Conservation (phyloP, 495 filamentous ascomycete genomes). For the Clohesyomyces aquaticus region DNA sequence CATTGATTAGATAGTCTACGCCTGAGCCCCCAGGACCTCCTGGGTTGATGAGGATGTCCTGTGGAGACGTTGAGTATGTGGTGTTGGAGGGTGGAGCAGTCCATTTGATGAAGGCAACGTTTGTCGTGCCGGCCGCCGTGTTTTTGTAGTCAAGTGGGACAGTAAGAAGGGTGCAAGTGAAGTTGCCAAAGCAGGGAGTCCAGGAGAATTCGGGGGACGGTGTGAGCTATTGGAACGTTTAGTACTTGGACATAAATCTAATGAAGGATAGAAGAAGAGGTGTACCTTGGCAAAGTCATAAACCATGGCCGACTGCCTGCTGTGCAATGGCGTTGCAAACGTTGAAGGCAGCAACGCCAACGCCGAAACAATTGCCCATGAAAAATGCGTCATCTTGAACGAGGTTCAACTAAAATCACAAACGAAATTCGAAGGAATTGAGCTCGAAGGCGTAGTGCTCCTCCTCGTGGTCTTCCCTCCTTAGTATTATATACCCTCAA, state of each 20-base stretch:
- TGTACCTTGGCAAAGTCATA: background rate
- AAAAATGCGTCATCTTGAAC: no score
- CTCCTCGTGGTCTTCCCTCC: no score
- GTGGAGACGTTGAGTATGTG: no score
- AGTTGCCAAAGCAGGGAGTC: constrained; percentile 16
- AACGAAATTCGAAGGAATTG: no score
- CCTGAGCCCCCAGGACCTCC: constrained; percentile 55
- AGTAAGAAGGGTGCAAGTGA: constrained; percentile 41
- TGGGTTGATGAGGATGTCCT: constrained; percentile 49
- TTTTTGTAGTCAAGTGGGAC: constrained; percentile 44
- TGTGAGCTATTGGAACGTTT: no score
- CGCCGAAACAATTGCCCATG: no score
- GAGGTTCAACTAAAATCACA: no score
- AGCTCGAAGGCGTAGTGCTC: no score
- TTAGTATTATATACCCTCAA: no score
- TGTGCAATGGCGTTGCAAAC: no score
- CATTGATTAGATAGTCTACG: background rate
- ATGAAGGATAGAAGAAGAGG: background rate
- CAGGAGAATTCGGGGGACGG: background rate
- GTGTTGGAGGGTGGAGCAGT: no score
- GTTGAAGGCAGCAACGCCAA: no score
- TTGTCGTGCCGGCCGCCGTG: constrained; percentile 28
- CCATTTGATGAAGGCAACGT: constrained; percentile 42
- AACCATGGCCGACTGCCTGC: background rate
- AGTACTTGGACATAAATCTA: background rate